Conservation (phyloP, 2,329 filamentous ascomycete species). For the Colletotrichum karsti region DNA sequence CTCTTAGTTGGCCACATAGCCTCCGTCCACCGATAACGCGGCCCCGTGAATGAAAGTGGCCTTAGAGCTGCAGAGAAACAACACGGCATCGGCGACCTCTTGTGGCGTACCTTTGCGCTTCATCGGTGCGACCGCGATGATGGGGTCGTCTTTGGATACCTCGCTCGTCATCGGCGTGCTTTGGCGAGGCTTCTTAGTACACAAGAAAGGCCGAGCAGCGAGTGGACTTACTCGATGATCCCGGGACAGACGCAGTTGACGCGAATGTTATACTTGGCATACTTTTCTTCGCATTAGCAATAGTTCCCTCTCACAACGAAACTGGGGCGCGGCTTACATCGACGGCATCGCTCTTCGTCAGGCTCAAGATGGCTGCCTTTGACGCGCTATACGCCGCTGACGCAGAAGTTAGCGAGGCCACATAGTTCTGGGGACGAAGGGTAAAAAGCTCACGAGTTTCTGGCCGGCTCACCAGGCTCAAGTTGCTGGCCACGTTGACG, state of each 20-base stretch:
- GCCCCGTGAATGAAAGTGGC: conserved; percentile 55
- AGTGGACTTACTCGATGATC: conserved; percentile 45
- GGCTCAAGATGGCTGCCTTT: conserved; percentile 53
- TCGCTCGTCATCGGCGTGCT: conserved; percentile 52
- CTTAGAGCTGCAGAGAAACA: conserved; percentile 54
- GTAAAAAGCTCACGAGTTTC: conserved; percentile 44
- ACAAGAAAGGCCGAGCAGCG: not conserved
- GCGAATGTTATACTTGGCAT: conserved; percentile 52
- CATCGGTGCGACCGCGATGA: conserved; percentile 45
- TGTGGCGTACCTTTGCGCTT: conserved; percentile 50
- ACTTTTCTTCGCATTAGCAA: conserved; percentile 38
- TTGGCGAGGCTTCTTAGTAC: not conserved
- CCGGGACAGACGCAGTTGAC: conserved; percentile 57
- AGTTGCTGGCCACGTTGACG: conserved; percentile 54
- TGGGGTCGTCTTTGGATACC: conserved; percentile 41
- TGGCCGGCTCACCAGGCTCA: conserved; percentile 50
- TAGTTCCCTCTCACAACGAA: too few relatives aligned
- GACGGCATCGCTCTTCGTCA: conserved; percentile 57
- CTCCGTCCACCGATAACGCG: conserved; percentile 53
- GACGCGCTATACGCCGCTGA: conserved; percentile 54
- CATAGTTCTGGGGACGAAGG: too few relatives aligned
- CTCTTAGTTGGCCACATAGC: conserved; percentile 41
- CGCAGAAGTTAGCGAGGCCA: not conserved
- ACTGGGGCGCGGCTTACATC: too few relatives aligned
- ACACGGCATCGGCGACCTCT: conserved; percentile 54